A percentile compares a stretch with the other conserved stretches of the same genome.
These are phyloP conservation scores for Lactarius evosmus DNA, from an alignment of 768 basidiomycete species.

Conservation along the genomic window DNA sequence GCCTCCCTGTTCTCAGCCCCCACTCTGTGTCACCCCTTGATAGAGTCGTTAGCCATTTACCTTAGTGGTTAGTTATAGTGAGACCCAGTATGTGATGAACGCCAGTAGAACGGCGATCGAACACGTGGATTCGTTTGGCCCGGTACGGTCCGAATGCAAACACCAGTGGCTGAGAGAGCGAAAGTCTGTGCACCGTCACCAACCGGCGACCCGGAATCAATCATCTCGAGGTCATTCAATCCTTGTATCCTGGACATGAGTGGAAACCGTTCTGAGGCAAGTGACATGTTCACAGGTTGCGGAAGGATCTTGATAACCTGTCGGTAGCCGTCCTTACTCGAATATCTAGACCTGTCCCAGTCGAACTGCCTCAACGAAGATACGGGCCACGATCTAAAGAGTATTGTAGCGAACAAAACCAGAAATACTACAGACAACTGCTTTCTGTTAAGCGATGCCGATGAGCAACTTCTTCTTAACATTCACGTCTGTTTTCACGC, in stretches of 20 bases:
- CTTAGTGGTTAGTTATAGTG: not conserved
- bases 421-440: constrained; percentile 46
- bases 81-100: not conserved
- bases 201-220: not conserved
- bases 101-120: too few relatives aligned
- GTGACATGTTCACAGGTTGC: not conserved
- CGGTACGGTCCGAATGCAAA: not conserved
- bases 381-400: constrained; percentile 46
- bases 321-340: constrained; percentile 19
- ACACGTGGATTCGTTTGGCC: not conserved
- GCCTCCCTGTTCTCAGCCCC: not conserved
- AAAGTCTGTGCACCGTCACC: too few relatives aligned
- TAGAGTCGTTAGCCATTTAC: not conserved
- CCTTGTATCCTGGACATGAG: constrained; percentile 13
- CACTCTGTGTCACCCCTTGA: not conserved
- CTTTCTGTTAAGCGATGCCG: constrained; percentile 66
- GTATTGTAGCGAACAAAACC: constrained; percentile 45
- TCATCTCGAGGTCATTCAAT: not conserved
- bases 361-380: constrained; percentile 71
- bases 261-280: constrained; percentile 16
- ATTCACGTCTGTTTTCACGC: constrained; percentile 49
- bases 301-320: not conserved
- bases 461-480: constrained; percentile 68
- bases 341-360: constrained; percentile 39
- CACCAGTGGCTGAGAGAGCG: too few relatives aligned